Base-by-base conservation (phyloP, 441 rosid species). In the Populus tomentosa region DNA sequence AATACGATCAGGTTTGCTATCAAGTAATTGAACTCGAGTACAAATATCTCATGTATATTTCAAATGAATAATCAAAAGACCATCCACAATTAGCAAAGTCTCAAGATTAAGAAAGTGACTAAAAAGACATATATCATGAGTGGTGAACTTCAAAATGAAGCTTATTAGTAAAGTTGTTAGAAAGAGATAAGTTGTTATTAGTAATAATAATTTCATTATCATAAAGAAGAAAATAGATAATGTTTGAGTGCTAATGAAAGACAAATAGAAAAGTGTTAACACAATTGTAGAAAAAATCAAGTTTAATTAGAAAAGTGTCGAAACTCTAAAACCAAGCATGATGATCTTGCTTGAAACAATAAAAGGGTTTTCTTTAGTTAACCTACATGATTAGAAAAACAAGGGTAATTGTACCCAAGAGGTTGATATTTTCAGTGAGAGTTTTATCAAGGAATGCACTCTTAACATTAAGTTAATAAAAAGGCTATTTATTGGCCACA, bases 161-260 rank as follows among this genome's bases (percentile, higher is more conserved):
- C 0, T 30, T 18, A 18, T 0, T 4, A 10, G 18, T 2, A 18
- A 20, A 4, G 6, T 3, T 1, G 50, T 9, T 8, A 50, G 16
- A 0, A 33, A 46, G 0, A 11, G 20, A 40, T 3, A 4, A 9
- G 28, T 67, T 30, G 10, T 67, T 67, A 2, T 21, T 50, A 9
- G 23, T 68, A 20, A 50, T 6, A n/a, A 75, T 5, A 4, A 75
- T 75, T 20, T 75, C 72, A 46, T 75, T 64, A 14, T 53, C 67
- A 53, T 75, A 75, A 11, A 56, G 13, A 10, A 75, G n/a, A 8
- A 68, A 28, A 75, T 16, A 68, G 3, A 33, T 18, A n/a, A 8
- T 1, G 4, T 5, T 3, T 6, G 2, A 13, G 1, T 20, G 35
- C 0, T 30, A 0, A 13, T 6, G 3, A 50, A 18, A 32, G 6